Evolutionary conservation across 805 yeast species (phyloP), one percentile per base, ranked within the genome.

Genomic region (Candida chilensis): DNA sequence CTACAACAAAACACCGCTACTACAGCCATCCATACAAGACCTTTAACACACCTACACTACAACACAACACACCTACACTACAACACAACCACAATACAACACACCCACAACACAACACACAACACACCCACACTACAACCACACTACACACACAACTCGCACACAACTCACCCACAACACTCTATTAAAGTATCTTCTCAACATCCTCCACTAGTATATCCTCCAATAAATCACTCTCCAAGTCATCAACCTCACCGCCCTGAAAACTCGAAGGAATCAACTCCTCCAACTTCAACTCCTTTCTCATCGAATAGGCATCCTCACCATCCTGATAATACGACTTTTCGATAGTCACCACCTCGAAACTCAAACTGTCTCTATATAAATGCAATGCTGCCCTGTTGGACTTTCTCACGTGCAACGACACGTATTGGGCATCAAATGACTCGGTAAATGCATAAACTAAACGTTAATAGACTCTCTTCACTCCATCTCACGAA

Each of bases 281-380:
- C 16, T 78, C 80, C 11, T 78, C 77, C 27, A 77, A 47, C 14
- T 60, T 61, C 40, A 86, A 63, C 2, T 62, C 66, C 49, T 83
- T 83, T 48, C 75, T 77, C 98, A 92, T 92, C 24, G 92, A 81
- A 53, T 88, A 90, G 11, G 98, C 98, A 57, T 92, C 96, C 57
- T 92, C 98, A 19, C 94, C 95, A 55, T 92, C 96, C 31, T 88
- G 96, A 47, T 92, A 92, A 54, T 92, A 92, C n/a, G 81, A 71
- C 39, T 74, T 79, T 45, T 87, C 96, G 35, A 92, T 76, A 25
- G 78, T 73, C 34, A 81, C 64, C 26, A 85, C 92, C 51, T 81
- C 88, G 51, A 92, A 92, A 37, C 71, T 61, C 37, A 92, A 66
- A 2, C 96, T 81, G 47, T 85, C 94, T 48, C 80, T 69, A 60